Evolutionary conservation across 2,329 filamentous ascomycete genomes (phyloP), one percentile per base, ranked within the genome.

Genomic region (Tolypocladium ophioglossoides): DNA sequence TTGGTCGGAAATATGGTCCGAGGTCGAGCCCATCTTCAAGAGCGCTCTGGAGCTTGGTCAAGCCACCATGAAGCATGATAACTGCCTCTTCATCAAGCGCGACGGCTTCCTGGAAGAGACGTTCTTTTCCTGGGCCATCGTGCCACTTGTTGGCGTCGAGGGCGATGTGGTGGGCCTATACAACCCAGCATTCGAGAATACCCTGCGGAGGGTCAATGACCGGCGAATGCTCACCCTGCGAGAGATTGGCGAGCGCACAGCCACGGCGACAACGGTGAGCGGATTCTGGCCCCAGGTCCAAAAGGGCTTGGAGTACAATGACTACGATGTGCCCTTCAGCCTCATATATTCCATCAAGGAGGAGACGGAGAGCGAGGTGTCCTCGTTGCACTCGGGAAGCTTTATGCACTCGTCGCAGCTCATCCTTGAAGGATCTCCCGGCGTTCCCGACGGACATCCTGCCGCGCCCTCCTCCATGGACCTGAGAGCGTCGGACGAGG

Each of bases 61-160:
- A 70, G 86, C 88, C 0, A 90, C 85, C 0, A 89, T 91, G 86
- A 92, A 91, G 67, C 84, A 91, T 59, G 89, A 94, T 61, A 87
- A 92, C 58, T 83, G 82, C 54, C 73, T 92, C 1, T 90, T 91
- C 62, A 78, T 94, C 35, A 75, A 78, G 49, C 80, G 89, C 9
- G 80, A 82, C 58, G 81, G 83, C 1, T 89, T 80, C 57, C 69
- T 89, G 1, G 87, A 95, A 67, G 89, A 94, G 64, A 84, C 86
- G 0, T 92, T 88, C 64, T 92, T 92, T 66, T 88, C 85, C 14
- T 92, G 87, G 87, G 87, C 84, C 1, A 83, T 92, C 44, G 85
- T 92, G 30, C 89, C 89, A 0, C 76, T 92, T 57, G 80, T 92
- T 1, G 88, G 87, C 3, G 76, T 78, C 40, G 85, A 91, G 56